Evolutionary conservation across 1,284 basidiomycete genomes (phyloP).

Genomic region (Moniliella sp.): DNA sequence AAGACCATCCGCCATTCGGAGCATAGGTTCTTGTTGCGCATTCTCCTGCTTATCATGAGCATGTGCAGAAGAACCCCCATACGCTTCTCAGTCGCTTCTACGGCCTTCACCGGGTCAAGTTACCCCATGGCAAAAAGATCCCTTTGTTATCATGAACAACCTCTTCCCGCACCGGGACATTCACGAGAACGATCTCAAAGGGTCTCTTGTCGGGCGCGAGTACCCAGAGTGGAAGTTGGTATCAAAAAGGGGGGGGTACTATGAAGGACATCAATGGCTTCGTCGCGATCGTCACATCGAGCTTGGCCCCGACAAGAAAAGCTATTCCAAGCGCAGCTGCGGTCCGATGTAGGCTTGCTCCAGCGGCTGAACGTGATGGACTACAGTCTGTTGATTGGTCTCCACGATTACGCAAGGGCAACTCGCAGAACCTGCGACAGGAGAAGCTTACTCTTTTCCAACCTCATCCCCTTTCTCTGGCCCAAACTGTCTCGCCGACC

Average conservation of each 20-base stretch:
- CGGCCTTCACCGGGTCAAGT: slow-evolving; percentile 91
- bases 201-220: slow-evolving; percentile 61
- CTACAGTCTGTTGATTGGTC: slow-evolving; percentile 77
- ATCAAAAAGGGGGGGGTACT: slow-evolving; percentile 61
- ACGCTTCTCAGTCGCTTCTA: slow-evolving; percentile 84
- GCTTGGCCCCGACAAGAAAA: slow-evolving; percentile 83
- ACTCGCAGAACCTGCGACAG: slow-evolving; percentile 66
- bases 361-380: slow-evolving; percentile 77
- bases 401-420: slow-evolving; percentile 76
- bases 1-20: slow-evolving; percentile 88
- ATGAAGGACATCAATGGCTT: slow-evolving; percentile 91
- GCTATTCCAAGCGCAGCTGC: slow-evolving; percentile 65
- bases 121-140: slow-evolving; percentile 76
- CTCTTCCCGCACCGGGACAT: slow-evolving; percentile 93
- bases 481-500: no score
- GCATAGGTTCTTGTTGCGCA: slow-evolving; percentile 71
- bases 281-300: slow-evolving; percentile 55
- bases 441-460: slow-evolving; percentile 79
- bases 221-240: slow-evolving; percentile 65
- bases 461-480: slow-evolving; percentile 37
- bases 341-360: slow-evolving; percentile 67
- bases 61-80: slow-evolving; percentile 75
- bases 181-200: slow-evolving; percentile 92
- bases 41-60: slow-evolving; percentile 62
- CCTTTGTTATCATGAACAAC: slow-evolving; percentile 98